Percentiles rank a stretch among this genome's conserved stretches.
phyloP scores from a whole-genome alignment of 2,329 filamentous ascomycete species.

The Penicillium olsonii region DNA sequence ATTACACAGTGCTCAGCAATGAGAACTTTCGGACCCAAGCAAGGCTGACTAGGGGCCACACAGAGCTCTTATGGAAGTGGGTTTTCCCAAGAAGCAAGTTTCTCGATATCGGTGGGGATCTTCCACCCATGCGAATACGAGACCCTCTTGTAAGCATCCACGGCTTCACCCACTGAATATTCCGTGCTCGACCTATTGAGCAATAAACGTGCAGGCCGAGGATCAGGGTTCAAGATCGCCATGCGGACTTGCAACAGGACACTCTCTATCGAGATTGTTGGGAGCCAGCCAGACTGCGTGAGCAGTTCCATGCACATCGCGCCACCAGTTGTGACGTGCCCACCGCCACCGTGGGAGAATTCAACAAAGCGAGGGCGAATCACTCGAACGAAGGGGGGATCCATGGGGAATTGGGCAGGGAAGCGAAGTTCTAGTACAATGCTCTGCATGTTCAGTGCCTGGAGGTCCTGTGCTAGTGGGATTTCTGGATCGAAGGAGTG shows the following conservation, averaged over 20 bases:
- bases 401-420: conserved; percentile 71
- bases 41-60: not conserved
- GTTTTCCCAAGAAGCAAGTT: conserved; percentile 39
- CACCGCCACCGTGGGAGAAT: conserved; percentile 73
- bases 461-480: conserved; percentile 75
- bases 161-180: conserved; percentile 70
- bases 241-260: conserved; percentile 79
- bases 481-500: conserved; percentile 74
- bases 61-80: not conserved
- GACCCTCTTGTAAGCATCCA: conserved; percentile 71
- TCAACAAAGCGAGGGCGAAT: conserved; percentile 76
- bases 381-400: conserved; percentile 82
- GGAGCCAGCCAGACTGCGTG: conserved; percentile 80
- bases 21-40: not conserved
- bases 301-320: conserved; percentile 84
- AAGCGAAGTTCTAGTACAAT: conserved; percentile 83
- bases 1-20: not conserved
- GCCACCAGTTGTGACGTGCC: conserved; percentile 81
- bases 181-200: conserved; percentile 40
- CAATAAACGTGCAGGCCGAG: conserved; percentile 69
- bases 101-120: conserved; percentile 63
- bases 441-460: conserved; percentile 60
- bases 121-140: conserved; percentile 72
- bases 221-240: conserved; percentile 70
- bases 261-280: conserved; percentile 71